These are phyloP conservation scores for Medicago lupulina DNA, from an alignment of 306 rosid species.

Conservation along the genomic window DNA sequence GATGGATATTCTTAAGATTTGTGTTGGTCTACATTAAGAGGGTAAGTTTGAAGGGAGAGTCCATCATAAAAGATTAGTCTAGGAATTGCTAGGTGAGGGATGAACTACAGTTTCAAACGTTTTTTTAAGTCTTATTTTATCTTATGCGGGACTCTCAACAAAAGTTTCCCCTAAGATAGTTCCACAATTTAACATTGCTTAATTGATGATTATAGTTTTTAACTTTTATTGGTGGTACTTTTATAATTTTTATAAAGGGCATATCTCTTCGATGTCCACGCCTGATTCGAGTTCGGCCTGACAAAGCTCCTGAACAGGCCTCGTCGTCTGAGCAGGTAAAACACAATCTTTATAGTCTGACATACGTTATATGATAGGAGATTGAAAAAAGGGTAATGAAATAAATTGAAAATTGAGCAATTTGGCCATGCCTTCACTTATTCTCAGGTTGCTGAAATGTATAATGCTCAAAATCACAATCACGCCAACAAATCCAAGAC, in stretches of 20 bases:
- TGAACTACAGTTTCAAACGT: no score
- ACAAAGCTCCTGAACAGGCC: constrained; percentile 85
- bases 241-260: constrained; percentile 54
- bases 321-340: constrained; percentile 82
- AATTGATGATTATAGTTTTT: constrained; percentile 17
- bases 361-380: constrained; percentile 10
- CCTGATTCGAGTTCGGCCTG: constrained; percentile 73
- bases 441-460: constrained; percentile 90
- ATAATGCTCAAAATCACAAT: constrained; percentile 72
- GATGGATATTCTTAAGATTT: background rate
- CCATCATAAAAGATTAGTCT: no score
- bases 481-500: constrained; percentile 7
- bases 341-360: background rate
- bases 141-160: no score
- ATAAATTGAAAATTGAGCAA: constrained; percentile 22
- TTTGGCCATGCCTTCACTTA: constrained; percentile 5
- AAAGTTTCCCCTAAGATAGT: no score
- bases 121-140: no score
- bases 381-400: constrained; percentile 9
- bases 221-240: constrained; percentile 33
- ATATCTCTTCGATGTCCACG: constrained; percentile 93
- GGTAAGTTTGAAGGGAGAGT: no score
- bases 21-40: no score
- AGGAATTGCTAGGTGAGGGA: no score
- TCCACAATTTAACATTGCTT: constrained; percentile 5